Evolutionary conservation across 1,139 yeast genomes (phyloP).

Genomic region (Diutina sp.): DNA sequence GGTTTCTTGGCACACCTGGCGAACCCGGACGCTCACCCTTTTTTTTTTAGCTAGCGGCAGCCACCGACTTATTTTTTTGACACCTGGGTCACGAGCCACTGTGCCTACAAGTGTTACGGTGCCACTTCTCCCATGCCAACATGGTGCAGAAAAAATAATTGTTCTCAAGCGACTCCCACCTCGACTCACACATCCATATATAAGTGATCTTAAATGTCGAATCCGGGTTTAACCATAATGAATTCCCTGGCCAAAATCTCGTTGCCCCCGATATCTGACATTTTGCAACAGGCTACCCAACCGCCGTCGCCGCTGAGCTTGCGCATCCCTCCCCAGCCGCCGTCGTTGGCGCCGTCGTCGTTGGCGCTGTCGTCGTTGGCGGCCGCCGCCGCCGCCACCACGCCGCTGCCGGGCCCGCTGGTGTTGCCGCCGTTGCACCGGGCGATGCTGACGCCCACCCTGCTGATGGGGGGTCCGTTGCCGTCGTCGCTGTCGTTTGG

Average conservation of each 20-base stretch:
- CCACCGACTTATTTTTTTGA: background rate
- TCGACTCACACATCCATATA: background rate
- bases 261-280: conserved; percentile 2
- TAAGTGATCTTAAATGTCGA: background rate
- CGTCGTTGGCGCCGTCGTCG: background rate
- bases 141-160: background rate
- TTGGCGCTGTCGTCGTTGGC: background rate
- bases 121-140: background rate
- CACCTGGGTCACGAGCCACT: no score
- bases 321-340: background rate
- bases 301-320: background rate
- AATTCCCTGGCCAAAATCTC: background rate
- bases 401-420: background rate
- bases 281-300: background rate
- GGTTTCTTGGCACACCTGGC: background rate
- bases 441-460: background rate
- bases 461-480: background rate
- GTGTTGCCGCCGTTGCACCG: background rate
- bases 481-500: background rate
- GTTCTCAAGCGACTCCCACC: background rate
- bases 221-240: background rate
- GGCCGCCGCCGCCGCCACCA: background rate
- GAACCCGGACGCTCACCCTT: background rate
- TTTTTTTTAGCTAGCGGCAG: background rate
- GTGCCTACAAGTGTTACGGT: background rate